Evolutionary conservation across 2,329 filamentous ascomycete species (phyloP), one percentile per base, ranked within the genome.

Genomic region (Ceratocystis colombiana): DNA sequence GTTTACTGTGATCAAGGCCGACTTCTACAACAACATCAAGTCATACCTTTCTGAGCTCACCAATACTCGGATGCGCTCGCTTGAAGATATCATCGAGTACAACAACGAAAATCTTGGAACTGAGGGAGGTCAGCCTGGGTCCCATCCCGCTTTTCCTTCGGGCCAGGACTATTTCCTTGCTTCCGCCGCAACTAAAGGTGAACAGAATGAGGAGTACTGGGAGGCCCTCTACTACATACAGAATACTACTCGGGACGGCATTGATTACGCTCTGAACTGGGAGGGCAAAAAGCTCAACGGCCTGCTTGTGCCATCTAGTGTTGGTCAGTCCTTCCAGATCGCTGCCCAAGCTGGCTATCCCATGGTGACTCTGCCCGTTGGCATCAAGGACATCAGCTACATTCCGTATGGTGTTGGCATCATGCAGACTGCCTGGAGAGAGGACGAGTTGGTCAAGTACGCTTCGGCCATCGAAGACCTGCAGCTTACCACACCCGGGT

Each of bases 321-420:
- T 87, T 2, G 87, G 81, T 0, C 85, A 88, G 73, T 82, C 82
- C 3, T 84, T 84, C 69, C 84, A 89, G 74, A 82, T 89, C 68
- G 85, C 87, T 0, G 88, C 88, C 0, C 87, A 90, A 74, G 88
- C 88, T 4, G 87, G 88, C 0, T 91, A 90, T 71, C 88, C 88
- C 0, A 80, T 88, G 72, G 78, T 90, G 63, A 89, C 87, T 0
- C 72, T 91, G 0, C 88, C 88, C 0, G 84, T 80, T 0, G 85
- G 85, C 1, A 76, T 84, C 5, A 77, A 81, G 69, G 75, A 72
- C 12, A 80, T 79, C 2, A 67, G 66, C 28, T 48, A 64, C 10
- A 68, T 69, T 37, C 61, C 64, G 4, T 76, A 74, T 1, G 82
- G 83, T 5, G 72, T 88, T 30, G 82, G 78, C 0, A 76, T 88